A percentile compares a stretch with the other conserved stretches of the same genome.
These are phyloP conservation scores for Amanita phalloides DNA, from an alignment of 768 basidiomycete species.

Conservation along the genomic window DNA sequence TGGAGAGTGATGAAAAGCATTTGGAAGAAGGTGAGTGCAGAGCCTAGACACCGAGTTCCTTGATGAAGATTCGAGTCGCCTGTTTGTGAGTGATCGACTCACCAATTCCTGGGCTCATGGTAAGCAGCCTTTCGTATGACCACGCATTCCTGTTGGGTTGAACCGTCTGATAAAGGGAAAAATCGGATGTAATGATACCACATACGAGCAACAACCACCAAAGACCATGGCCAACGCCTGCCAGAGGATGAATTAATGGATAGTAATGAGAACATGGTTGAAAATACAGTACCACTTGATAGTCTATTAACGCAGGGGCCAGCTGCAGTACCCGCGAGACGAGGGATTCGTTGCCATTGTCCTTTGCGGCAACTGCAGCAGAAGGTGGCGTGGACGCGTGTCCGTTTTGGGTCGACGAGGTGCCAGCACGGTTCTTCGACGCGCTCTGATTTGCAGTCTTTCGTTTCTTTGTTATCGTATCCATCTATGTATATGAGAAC, in stretches of 20 bases:
- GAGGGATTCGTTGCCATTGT: neutral
- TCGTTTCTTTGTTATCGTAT: neutral
- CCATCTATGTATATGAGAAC: neutral
- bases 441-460: neutral
- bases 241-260: neutral
- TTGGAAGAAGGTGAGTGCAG: constrained; percentile 78
- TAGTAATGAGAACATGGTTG: neutral
- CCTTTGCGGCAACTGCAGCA: neutral
- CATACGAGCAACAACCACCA: constrained; percentile 78
- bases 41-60: constrained; percentile 30
- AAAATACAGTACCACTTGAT: neutral
- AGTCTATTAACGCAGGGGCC: constrained; percentile 1
- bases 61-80: neutral
- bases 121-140: constrained; percentile 66
- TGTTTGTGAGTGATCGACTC: neutral
- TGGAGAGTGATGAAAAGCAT: constrained; percentile 69
- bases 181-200: constrained; percentile 8
- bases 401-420: neutral
- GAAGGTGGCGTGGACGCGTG: neutral
- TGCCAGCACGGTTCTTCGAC: neutral
- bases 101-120: constrained; percentile 62
- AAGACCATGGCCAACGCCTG: constrained; percentile 45
- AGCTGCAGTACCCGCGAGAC: neutral
- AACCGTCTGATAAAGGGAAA: neutral
- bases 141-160: constrained; percentile 50